Evolutionary conservation across 75 land plant genomes (phyloP).

Genomic region (Selaginella tamariscina): DNA sequence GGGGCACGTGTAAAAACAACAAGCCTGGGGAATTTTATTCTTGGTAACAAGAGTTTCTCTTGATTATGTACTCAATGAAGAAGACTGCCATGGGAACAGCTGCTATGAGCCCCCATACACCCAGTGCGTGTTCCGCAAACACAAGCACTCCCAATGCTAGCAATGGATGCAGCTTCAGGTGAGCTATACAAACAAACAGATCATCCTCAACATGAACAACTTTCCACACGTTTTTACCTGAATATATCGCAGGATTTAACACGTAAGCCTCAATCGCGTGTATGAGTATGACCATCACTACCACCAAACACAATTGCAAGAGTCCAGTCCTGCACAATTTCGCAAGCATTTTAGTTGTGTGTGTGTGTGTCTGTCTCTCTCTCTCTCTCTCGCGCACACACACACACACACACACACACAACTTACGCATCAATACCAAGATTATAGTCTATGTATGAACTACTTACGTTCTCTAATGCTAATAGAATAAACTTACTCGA

Average conservation of each 20-base stretch:
- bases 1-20: no score
- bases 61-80: constrained; percentile 16
- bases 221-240: constrained; percentile 6
- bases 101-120: constrained; percentile 16
- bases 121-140: constrained; percentile 19
- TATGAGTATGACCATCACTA: constrained; percentile 18
- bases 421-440: no score
- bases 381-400: no score
- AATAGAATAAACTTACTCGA: constrained; percentile 15
- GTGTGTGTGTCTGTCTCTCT: no score
- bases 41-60: constrained; percentile 7
- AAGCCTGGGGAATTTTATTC: no score
- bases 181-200: constrained; percentile 8
- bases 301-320: constrained; percentile 15
- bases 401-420: no score
- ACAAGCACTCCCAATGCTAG: constrained; percentile 17
- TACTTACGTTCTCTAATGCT: no score
- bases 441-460: no score
- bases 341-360: no score
- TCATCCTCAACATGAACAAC: not conserved
- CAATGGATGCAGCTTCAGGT: constrained; percentile 17
- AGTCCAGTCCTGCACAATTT: constrained; percentile 17
- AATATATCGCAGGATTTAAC: constrained; percentile 20
- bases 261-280: constrained; percentile 17
- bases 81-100: constrained; percentile 20